Conservation (phyloP, 2,329 filamentous ascomycete species). For the Endoconidiophora polonica region DNA sequence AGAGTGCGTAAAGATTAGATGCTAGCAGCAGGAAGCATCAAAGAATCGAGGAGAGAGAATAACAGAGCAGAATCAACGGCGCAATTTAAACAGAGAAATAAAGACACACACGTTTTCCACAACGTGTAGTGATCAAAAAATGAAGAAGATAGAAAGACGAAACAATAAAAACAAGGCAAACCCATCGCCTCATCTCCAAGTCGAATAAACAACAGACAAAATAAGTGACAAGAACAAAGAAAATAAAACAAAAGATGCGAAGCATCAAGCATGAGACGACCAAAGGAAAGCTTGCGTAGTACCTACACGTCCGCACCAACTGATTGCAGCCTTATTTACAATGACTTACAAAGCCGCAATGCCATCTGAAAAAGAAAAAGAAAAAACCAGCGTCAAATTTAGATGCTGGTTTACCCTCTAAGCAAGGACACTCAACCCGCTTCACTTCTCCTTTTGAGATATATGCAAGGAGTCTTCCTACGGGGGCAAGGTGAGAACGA, state of each 20-base stretch:
- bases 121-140: not conserved
- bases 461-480: too few species aligned
- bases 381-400: not conserved
- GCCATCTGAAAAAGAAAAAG: not conserved
- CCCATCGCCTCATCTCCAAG: not conserved
- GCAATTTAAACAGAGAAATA: not conserved
- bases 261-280: not conserved
- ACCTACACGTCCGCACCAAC: not conserved
- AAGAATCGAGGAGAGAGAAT: not conserved
- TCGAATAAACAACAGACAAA: constrained; percentile 9
- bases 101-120: constrained; percentile 2
- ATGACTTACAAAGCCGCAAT: too few species aligned
- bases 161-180: not conserved
- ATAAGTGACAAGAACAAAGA: constrained; percentile 2
- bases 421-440: not conserved
- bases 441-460: too few species aligned
- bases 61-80: not conserved
- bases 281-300: not conserved
- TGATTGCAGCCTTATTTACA: too few species aligned
- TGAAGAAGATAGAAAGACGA: constrained; percentile 1
- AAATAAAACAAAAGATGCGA: constrained; percentile 6
- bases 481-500: too few species aligned
- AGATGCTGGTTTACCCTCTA: not conserved
- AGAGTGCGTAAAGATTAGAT: too few species aligned
- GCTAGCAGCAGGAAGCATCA: not conserved